Evolutionary conservation across 441 rosid genomes (phyloP).

Genomic region (Geranium incanum): DNA sequence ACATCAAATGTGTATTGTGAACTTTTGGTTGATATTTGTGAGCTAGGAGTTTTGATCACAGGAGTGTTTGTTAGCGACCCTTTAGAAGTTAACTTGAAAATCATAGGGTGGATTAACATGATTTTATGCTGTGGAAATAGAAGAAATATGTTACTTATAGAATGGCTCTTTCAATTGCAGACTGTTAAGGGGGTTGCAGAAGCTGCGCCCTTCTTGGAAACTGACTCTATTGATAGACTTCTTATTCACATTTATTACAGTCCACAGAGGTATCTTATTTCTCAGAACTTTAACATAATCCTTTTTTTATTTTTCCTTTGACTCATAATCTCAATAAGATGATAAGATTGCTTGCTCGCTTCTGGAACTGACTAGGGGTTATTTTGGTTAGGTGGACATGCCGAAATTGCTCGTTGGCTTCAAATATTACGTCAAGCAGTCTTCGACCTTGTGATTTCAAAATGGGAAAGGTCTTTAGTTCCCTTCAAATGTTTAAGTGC

Average conservation of each 20-base stretch:
- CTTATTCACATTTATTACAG: conserved; percentile 75
- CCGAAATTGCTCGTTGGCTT: conserved; percentile 49
- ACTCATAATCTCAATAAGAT: neutral
- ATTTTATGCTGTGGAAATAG: neutral
- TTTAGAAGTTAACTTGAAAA: neutral
- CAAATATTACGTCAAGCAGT: conserved; percentile 64
- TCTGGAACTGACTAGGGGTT: conserved; percentile 16
- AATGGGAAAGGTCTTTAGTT: conserved; percentile 64
- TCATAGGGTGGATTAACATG: neutral
- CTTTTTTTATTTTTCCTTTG: neutral
- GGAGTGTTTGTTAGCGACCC: no score
- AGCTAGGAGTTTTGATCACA: no score
- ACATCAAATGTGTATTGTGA: neutral
- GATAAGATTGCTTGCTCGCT: neutral
- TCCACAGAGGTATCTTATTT: conserved; percentile 59
- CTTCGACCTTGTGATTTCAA: conserved; percentile 84
- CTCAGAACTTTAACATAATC: neutral
- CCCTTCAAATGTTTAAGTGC: conserved; percentile 65
- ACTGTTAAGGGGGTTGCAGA: neutral
- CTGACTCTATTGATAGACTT: conserved; percentile 47
- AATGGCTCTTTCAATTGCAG: neutral
- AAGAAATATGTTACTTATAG: neutral
- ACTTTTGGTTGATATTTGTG: neutral
- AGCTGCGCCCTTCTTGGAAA: conserved; percentile 46
- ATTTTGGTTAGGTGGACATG: conserved; percentile 64